These are phyloP conservation scores for Leccinum longicurvipes DNA, from an alignment of 768 basidiomycete species.

Conservation along the genomic window DNA sequence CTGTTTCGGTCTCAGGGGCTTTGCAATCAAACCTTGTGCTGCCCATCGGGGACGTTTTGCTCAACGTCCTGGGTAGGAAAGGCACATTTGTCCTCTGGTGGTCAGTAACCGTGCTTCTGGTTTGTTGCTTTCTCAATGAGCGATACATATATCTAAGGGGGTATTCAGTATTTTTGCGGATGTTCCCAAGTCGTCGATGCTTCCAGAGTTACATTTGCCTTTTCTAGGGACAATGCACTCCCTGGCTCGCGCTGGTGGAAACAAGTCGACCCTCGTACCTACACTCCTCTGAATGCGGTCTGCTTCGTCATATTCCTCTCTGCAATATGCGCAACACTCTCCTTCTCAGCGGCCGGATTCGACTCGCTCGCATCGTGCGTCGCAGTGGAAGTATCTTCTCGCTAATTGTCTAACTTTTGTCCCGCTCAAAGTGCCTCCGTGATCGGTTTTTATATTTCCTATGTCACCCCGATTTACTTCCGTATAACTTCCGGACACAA, in stretches of 20 bases:
- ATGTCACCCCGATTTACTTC: constrained; percentile 36
- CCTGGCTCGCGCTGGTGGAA: constrained; percentile 39
- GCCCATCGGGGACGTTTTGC: constrained; percentile 40
- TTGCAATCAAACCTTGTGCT: constrained; percentile 33
- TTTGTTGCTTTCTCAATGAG: constrained; percentile 6
- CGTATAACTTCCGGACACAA: constrained; percentile 33
- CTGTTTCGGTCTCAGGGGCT: constrained; percentile 34
- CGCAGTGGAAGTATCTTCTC: background rate
- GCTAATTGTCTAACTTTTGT: background rate
- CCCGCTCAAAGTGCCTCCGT: constrained; percentile 25
- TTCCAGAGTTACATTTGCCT: constrained; percentile 47
- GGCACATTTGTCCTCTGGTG: constrained; percentile 46
- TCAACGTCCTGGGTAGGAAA: constrained; percentile 36
- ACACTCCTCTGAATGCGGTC: constrained; percentile 38
- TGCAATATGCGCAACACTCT: constrained; percentile 28
- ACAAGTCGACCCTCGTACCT: constrained; percentile 28
- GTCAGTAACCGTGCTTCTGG: constrained; percentile 43
- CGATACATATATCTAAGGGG: background rate
- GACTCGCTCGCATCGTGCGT: constrained; percentile 36
- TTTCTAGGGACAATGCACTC: constrained; percentile 37
- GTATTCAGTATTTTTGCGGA: constrained; percentile 37
- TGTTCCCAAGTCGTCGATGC: constrained; percentile 47
- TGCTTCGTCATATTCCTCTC: constrained; percentile 35
- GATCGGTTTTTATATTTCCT: constrained; percentile 36
- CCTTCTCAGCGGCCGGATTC: constrained; percentile 34